Base-by-base conservation (phyloP, 108 stramenopile species). In the Skeletonema marinoi region DNA sequence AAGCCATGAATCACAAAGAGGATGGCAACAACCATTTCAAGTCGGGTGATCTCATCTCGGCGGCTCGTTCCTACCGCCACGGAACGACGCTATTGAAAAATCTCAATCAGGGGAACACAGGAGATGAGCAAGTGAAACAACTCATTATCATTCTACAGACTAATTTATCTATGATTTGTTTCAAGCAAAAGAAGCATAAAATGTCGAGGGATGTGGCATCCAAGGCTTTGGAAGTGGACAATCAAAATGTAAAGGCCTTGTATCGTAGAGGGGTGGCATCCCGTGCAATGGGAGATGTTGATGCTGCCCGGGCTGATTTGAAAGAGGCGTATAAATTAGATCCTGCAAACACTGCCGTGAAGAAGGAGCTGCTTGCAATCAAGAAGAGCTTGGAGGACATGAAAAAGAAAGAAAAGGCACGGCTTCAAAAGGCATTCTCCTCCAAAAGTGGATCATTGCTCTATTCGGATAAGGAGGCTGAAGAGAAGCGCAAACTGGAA, bases 391-490 rank as follows among this genome's bases (percentile, higher is more conserved):
- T 90, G 59, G 88, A 90, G 19, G 59, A 64, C 4, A 58, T 66
- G 16, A 88, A 85, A 38, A 39, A 77, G 31, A 74, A 71, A 58
- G 87, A 93, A 67, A 94, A 89, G 71, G 74, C 71, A 39, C 41
- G 81, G 13, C 70, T 91, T 41, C 85, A 86, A 61, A 92, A 86
- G 78, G 92, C 91, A 21, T 97, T 95, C 82, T 72, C 79, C 82
- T 72, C 79, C 5, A 74, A 68, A 16, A 75, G 83, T 1, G 46
- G 65, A 32, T 65, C 60, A 36, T 80, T 84, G 42, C 70, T 93
- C 32, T 92, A 96, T 75, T 78, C 86, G 25, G 92, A 95, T 74
- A 92, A 91, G 79, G 90, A 94, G 68, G 87, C 86, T 73, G 90
- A 92, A 51, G 86, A 94, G 69, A 32, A 51, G 64, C 58, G 65